A percentile compares a stretch with the other conserved stretches of the same genome.
Conservation (phyloP, 78 protist species). For the Dictyostelium brefeldianum region DNA sequence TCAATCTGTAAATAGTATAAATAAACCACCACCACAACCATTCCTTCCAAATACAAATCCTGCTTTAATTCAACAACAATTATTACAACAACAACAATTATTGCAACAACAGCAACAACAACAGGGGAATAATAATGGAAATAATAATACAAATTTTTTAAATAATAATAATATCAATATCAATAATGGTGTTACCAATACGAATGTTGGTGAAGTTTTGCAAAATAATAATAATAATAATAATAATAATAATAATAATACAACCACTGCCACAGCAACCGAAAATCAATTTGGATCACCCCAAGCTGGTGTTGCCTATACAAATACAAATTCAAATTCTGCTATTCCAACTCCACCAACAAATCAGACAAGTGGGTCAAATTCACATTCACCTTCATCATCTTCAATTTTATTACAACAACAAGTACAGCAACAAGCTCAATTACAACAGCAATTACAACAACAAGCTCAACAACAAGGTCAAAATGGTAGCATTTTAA, state of each 20-base stretch:
- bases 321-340: not conserved
- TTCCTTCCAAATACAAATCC: not conserved
- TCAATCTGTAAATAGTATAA: too few species aligned
- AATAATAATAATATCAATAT: not conserved
- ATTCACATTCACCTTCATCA: not conserved
- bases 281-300: conserved; percentile 3
- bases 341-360: conserved; percentile 12
- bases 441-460: not conserved
- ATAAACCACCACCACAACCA: not conserved
- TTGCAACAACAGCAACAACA: too few species aligned
- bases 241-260: not conserved
- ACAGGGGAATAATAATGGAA: not conserved
- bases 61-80: too few species aligned
- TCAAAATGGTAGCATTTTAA: too few species aligned
- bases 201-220: too few species aligned
- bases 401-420: not conserved
- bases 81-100: too few species aligned
- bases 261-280: too few species aligned
- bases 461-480: not conserved
- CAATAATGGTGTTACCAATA: too few species aligned
- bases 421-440: not conserved
- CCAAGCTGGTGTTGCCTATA: not conserved
- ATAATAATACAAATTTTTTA: not conserved
- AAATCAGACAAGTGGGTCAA: not conserved
- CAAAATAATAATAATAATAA: not conserved